Conservation (phyloP, 495 filamentous ascomycete species). For the Aspergillus mulundensis region DNA sequence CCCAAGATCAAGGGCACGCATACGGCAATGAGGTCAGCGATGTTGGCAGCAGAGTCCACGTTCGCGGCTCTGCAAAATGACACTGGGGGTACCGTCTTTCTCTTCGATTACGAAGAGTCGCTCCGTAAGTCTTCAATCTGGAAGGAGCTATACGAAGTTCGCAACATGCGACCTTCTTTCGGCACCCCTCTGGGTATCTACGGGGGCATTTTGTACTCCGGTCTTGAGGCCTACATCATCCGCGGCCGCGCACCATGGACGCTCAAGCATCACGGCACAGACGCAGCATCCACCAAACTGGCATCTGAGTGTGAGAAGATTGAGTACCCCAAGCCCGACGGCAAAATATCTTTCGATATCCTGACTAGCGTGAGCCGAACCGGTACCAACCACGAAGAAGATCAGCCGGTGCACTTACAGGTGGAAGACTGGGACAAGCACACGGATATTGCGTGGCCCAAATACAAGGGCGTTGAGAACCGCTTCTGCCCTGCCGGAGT, state of each 20-base stretch:
- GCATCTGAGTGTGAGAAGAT: slow-evolving; percentile 82
- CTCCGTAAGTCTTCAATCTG: slow-evolving; percentile 86
- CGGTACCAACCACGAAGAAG: slow-evolving; percentile 98
- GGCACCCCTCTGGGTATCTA: slow-evolving; percentile 77
- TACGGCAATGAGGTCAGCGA: slow-evolving; percentile 95
- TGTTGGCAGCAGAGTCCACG: slow-evolving; percentile 90
- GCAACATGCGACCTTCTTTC: slow-evolving; percentile 96
- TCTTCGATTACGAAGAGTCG: slow-evolving; percentile 90
- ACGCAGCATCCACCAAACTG: slow-evolving; percentile 66
- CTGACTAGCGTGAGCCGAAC: slow-evolving; percentile 89
- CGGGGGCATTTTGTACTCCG: slow-evolving; percentile 90
- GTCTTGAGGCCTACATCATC: slow-evolving; percentile 83
- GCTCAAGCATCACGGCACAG: slow-evolving; percentile 68
- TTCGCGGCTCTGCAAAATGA: slow-evolving; percentile 65
- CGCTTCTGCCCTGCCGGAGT: slow-evolving; percentile 99
- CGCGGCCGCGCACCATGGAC: slow-evolving; percentile 91
- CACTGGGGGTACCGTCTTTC: slow-evolving; percentile 69
- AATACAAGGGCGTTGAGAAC: slow-evolving; percentile 90
- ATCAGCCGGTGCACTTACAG: slow-evolving; percentile 93
- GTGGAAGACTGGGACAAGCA: slow-evolving; percentile 94
- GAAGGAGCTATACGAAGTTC: slow-evolving; percentile 90
- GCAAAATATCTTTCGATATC: slow-evolving; percentile 91
- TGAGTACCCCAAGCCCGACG: slow-evolving; percentile 95
- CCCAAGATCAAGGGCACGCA: slow-evolving; percentile 99
- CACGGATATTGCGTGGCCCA: slow-evolving; percentile 72